Conservation (phyloP, 352 stramenopile genomes). For the Globisporangium barbulae region DNA sequence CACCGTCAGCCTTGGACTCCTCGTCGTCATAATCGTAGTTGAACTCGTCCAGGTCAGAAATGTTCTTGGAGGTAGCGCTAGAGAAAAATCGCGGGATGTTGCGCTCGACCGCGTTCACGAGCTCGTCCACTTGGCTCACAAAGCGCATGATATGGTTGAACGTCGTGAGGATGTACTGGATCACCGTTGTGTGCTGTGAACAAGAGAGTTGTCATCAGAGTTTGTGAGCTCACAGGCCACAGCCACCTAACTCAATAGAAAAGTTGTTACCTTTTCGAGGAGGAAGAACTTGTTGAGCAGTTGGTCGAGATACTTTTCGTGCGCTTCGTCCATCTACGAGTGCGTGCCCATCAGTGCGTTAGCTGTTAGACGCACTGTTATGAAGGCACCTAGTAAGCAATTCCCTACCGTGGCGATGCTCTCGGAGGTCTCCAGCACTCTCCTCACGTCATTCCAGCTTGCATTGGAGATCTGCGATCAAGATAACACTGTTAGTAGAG, state of each 20-base stretch:
- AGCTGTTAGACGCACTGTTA: conserved; percentile 6
- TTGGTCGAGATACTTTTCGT: conserved; percentile 60
- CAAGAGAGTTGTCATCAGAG: conserved; percentile 5
- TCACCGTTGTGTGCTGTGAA: conserved; percentile 52
- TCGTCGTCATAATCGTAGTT: not conserved
- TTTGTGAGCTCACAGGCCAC: not conserved
- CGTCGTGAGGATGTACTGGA: conserved; percentile 64
- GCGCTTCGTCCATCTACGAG: conserved; percentile 50
- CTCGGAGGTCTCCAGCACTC: conserved; percentile 20
- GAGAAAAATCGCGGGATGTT: conserved; percentile 40
- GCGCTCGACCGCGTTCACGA: conserved; percentile 44
- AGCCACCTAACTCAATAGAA: not conserved
- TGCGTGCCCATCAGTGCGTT: too few species aligned
- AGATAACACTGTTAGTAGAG: not conserved
- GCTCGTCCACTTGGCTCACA: conserved; percentile 47
- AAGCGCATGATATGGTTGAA: conserved; percentile 76
- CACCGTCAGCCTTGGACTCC: conserved; percentile 5
- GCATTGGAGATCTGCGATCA: conserved; percentile 23
- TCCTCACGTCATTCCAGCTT: conserved; percentile 20
- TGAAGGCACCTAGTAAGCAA: not conserved
- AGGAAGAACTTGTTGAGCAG: conserved; percentile 72
- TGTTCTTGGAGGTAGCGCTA: not conserved
- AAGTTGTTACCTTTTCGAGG: conserved; percentile 49
- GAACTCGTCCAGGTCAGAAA: not conserved
- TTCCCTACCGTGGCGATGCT: conserved; percentile 19